phyloP scores from a whole-genome alignment of 2,329 filamentous ascomycete genomes.

The Clarireedia hainanense region DNA sequence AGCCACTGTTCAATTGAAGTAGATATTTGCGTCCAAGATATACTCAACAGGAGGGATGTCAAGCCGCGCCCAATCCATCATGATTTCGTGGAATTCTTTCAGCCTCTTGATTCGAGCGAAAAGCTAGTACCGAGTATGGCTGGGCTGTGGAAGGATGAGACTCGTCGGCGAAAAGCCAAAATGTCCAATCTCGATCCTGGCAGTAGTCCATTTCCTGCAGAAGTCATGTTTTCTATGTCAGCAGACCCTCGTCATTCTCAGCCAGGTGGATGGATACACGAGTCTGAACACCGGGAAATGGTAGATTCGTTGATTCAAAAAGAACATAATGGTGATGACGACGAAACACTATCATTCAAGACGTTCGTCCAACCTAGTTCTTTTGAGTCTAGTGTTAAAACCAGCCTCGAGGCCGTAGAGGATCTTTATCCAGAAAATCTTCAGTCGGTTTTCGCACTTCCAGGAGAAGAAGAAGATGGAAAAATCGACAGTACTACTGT shows the following conservation, averaged over 20 bases:
- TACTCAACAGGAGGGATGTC: constrained; percentile 72
- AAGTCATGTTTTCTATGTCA: constrained; percentile 82
- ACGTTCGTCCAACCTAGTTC: constrained; percentile 51
- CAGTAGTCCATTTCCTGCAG: constrained; percentile 71
- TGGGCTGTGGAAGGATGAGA: constrained; percentile 86
- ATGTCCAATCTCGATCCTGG: constrained; percentile 57
- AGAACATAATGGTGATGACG: constrained; percentile 47
- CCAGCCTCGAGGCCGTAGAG: constrained; percentile 73
- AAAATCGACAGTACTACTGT: constrained; percentile 7
- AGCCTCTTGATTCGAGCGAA: constrained; percentile 56
- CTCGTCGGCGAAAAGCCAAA: constrained; percentile 63
- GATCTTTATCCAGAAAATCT: constrained; percentile 73
- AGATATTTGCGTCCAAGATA: constrained; percentile 82
- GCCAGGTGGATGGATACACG: constrained; percentile 84
- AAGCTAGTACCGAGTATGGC: constrained; percentile 94
- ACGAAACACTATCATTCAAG: constrained; percentile 48
- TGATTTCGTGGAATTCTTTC: constrained; percentile 68
- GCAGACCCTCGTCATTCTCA: constrained; percentile 67
- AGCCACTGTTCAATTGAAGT: constrained; percentile 88
- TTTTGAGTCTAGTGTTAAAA: constrained; percentile 57
- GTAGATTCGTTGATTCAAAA: constrained; percentile 54
- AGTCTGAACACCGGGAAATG: constrained; percentile 69
- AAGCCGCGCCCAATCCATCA: constrained; percentile 75
- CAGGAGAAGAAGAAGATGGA: constrained; percentile 10
- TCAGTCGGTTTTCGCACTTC: constrained; percentile 36